Evolutionary conservation across 441 rosid genomes (phyloP).

Genomic region (Gossypium laxum): DNA sequence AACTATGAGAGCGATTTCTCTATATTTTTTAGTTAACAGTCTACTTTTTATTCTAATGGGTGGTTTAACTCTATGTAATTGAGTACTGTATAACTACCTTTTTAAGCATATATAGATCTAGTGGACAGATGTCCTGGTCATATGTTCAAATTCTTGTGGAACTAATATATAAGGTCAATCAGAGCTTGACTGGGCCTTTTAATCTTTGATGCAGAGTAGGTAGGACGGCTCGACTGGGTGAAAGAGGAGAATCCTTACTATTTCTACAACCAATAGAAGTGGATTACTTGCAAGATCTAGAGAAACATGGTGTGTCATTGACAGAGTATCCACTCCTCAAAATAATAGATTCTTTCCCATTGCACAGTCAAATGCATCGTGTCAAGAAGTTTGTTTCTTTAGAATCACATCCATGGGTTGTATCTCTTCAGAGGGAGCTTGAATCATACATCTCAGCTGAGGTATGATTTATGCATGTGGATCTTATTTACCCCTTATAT

Average conservation of each 20-base stretch:
- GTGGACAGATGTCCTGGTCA: not conserved
- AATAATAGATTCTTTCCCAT: conserved; percentile 57
- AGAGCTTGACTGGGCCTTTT: conserved; percentile 14
- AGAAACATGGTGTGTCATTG: conserved; percentile 72
- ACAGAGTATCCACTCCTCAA: conserved; percentile 66
- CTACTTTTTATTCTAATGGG: not conserved
- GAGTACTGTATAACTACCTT: not conserved
- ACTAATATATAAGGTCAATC: not conserved
- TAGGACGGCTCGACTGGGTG: conserved; percentile 89
- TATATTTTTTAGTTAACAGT: not conserved
- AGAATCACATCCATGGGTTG: conserved; percentile 76
- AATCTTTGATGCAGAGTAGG: conserved; percentile 62
- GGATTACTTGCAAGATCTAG: conserved; percentile 67
- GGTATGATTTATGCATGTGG: conserved; percentile 28
- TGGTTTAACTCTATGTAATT: not conserved
- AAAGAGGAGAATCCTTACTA: conserved; percentile 71
- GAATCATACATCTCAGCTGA: conserved; percentile 46
- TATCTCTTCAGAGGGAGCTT: conserved; percentile 59
- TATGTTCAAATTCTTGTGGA: not conserved
- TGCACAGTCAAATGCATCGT: conserved; percentile 35
- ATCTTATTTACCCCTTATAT: not conserved
- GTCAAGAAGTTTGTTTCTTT: conserved; percentile 41
- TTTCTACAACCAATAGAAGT: conserved; percentile 81
- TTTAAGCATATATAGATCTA: not conserved
- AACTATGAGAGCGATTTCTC: not conserved